phyloP scores from a whole-genome alignment of 306 rosid species.

The Quercus wislizeni region DNA sequence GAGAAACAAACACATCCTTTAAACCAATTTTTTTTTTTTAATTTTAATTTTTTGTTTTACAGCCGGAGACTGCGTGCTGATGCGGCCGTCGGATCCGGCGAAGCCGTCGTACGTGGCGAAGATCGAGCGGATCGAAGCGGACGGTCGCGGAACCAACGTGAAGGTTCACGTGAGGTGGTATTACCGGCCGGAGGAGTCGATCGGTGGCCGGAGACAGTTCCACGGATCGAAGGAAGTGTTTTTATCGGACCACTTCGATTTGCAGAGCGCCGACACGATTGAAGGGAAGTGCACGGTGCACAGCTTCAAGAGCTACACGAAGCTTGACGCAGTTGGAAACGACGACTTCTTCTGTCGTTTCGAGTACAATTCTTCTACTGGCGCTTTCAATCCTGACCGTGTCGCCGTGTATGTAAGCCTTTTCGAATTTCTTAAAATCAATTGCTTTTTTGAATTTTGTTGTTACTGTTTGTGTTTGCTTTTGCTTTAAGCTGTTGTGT shows the following conservation, averaged over 20 bases:
- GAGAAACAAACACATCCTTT: neutral
- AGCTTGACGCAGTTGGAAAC: slow-evolving; percentile 95
- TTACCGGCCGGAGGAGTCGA: slow-evolving; percentile 97
- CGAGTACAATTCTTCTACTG: slow-evolving; percentile 88
- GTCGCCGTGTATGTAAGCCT: slow-evolving; percentile 79
- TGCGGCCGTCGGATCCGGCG: slow-evolving; percentile 80
- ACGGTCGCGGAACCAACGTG: slow-evolving; percentile 87
- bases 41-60: neutral
- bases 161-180: slow-evolving; percentile 93
- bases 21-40: neutral
- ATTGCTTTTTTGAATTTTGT: neutral
- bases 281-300: slow-evolving; percentile 97
- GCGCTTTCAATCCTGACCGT: slow-evolving; percentile 94
- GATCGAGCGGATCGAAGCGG: slow-evolving; percentile 95
- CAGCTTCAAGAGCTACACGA: slow-evolving; percentile 81
- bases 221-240: slow-evolving; percentile 96
- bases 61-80: slow-evolving; percentile 92
- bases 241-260: slow-evolving; percentile 87
- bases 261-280: slow-evolving; percentile 88
- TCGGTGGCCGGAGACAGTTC: slow-evolving; percentile 97
- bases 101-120: slow-evolving; percentile 93
- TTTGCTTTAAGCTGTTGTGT: neutral
- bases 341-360: slow-evolving; percentile 99
- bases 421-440: neutral
- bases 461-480: neutral